Percentiles rank a stretch among this genome's conserved stretches.
phyloP scores from a whole-genome alignment of 768 basidiomycete genomes.

The Auricularia auricula-judae region DNA sequence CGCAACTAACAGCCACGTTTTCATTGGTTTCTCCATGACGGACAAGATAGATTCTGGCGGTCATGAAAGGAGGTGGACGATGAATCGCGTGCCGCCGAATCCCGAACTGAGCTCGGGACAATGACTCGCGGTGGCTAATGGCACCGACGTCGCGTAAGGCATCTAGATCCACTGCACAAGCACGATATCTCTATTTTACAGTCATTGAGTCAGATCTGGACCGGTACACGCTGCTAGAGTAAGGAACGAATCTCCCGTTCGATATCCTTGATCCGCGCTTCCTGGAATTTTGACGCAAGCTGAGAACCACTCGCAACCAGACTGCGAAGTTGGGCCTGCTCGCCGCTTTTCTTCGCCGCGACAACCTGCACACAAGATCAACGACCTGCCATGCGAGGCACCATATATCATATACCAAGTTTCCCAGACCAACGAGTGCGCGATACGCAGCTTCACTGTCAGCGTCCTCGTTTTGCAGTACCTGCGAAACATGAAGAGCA shows the following conservation, averaged over 20 bases:
- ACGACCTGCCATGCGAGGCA: slow-evolving; percentile 5
- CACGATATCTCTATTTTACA: too few species aligned
- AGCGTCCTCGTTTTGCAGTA: slow-evolving; percentile 30
- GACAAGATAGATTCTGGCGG: slow-evolving; percentile 48
- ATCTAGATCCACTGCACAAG: too few species aligned
- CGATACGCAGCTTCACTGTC: slow-evolving; percentile 68
- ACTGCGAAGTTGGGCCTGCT: background rate
- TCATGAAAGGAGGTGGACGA: slow-evolving; percentile 10
- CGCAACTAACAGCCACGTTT: slow-evolving; percentile 27
- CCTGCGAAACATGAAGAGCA: slow-evolving; percentile 20
- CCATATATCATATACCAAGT: slow-evolving; percentile 37
- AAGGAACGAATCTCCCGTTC: slow-evolving; percentile 31
- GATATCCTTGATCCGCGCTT: slow-evolving; percentile 46
- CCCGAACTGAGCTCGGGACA: too few species aligned
- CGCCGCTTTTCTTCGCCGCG: slow-evolving; percentile 29
- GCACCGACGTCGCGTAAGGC: too few species aligned
- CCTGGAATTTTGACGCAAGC: slow-evolving; percentile 36
- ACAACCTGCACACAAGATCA: slow-evolving; percentile 30
- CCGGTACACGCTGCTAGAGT: too few species aligned
- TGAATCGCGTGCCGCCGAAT: background rate
- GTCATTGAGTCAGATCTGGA: too few species aligned
- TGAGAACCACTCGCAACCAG: slow-evolving; percentile 29
- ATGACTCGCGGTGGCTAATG: too few species aligned
- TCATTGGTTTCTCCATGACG: slow-evolving; percentile 73
- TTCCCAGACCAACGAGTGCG: slow-evolving; percentile 60